Percentiles rank a stretch among this genome's conserved stretches.
These are phyloP conservation scores for Dendrobium nobile DNA, from an alignment of 106 monocot species.

Conservation along the genomic window DNA sequence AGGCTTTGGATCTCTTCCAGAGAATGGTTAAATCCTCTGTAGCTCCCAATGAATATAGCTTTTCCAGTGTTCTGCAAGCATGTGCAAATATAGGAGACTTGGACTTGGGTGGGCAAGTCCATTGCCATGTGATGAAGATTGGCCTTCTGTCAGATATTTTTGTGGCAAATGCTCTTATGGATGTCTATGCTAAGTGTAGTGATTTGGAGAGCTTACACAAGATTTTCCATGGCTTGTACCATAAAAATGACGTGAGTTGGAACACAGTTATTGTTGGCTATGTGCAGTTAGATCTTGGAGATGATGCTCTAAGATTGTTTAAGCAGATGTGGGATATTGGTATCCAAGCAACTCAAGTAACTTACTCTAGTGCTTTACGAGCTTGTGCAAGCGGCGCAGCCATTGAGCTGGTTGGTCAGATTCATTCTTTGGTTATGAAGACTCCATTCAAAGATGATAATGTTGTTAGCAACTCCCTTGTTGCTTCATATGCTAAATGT, in stretches of 20 bases:
- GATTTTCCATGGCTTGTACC: constrained; percentile 34
- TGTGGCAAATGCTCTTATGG: constrained; percentile 74
- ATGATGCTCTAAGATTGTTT: constrained; percentile 60
- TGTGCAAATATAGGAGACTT: constrained; percentile 44
- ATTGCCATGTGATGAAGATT: constrained; percentile 49
- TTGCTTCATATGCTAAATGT: constrained; percentile 83
- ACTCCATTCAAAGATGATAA: constrained; percentile 40
- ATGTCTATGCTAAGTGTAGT: constrained; percentile 74
- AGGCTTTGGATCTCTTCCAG: constrained; percentile 56
- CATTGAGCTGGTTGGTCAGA: constrained; percentile 42
- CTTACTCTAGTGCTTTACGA: constrained; percentile 73
- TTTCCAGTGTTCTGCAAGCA: constrained; percentile 76
- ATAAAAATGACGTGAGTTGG: constrained; percentile 76
- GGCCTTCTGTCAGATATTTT: constrained; percentile 57
- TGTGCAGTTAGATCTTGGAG: constrained; percentile 51
- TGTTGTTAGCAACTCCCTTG: constrained; percentile 55
- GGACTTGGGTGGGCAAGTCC: constrained; percentile 51
- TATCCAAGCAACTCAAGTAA: constrained; percentile 51
- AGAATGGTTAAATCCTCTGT: constrained; percentile 40
- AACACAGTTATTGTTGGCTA: constrained; percentile 75
- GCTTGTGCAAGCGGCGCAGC: constrained; percentile 75
- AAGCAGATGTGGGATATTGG: constrained; percentile 41
- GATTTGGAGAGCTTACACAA: constrained; percentile 36
- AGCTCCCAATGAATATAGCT: constrained; percentile 63
- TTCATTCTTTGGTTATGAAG: constrained; percentile 61